Evolutionary conservation across 2,329 filamentous ascomycete genomes (phyloP).

Genomic region (Aureobasidium leucospermi): DNA sequence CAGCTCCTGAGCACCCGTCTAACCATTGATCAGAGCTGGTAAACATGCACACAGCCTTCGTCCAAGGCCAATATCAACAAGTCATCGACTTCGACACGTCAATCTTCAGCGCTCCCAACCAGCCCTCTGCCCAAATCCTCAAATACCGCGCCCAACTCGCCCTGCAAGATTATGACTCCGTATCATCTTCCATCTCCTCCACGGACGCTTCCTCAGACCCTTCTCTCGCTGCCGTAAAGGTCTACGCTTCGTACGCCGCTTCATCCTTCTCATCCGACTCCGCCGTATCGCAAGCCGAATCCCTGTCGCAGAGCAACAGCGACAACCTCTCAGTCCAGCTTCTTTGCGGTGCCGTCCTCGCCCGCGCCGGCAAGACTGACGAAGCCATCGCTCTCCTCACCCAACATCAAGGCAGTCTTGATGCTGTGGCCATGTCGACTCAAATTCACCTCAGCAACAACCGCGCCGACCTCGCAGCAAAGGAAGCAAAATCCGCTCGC

Average conservation of each 20-base stretch:
- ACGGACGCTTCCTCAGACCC: slow-evolving; percentile 52
- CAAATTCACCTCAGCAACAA: slow-evolving; percentile 93
- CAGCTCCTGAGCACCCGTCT: slow-evolving; percentile 12
- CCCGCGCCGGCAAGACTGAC: slow-evolving; percentile 72
- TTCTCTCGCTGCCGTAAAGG: slow-evolving; percentile 68
- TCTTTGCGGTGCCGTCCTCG: slow-evolving; percentile 71
- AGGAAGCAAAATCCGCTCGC: slow-evolving; percentile 79
- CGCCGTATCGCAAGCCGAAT: slow-evolving; percentile 53
- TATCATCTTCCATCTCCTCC: slow-evolving; percentile 59
- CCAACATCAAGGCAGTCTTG: slow-evolving; percentile 74
- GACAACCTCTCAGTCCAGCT: slow-evolving; percentile 80
- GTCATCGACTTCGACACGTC: slow-evolving; percentile 81
- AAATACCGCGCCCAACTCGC: slow-evolving; percentile 77
- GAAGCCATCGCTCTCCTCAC: slow-evolving; percentile 73
- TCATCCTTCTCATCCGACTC: slow-evolving; percentile 28
- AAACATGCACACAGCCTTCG: slow-evolving; percentile 60
- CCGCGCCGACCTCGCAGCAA: slow-evolving; percentile 79
- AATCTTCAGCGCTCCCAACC: slow-evolving; percentile 70
- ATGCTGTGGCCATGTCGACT: slow-evolving; percentile 75
- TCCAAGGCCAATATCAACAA: slow-evolving; percentile 75
- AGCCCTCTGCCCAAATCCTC: slow-evolving; percentile 67
- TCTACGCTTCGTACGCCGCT: slow-evolving; percentile 58
- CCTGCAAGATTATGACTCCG: slow-evolving; percentile 67
- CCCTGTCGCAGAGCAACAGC: slow-evolving; percentile 56
- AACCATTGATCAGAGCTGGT: slow-evolving; percentile 48